Percentiles rank a stretch among this genome's conserved stretches.
Conservation (phyloP, 2,329 filamentous ascomycete species). For the Cercospora sp. region DNA sequence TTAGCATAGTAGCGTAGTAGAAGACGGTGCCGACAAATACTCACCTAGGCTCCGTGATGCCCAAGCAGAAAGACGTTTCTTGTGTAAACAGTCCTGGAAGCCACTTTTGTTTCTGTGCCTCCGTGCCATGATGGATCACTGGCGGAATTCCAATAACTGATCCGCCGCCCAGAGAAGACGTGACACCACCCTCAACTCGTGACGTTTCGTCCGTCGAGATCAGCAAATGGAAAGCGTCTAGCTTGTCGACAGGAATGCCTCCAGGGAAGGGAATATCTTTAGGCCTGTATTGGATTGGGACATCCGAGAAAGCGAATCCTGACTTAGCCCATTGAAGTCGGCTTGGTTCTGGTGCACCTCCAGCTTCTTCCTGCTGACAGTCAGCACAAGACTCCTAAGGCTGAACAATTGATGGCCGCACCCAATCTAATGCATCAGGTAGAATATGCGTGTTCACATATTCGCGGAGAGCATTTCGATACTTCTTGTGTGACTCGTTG, state of each 20-base stretch:
- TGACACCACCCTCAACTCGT: constrained; percentile 51
- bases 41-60: constrained; percentile 60
- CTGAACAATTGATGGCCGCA: not conserved
- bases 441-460: constrained; percentile 62
- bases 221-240: constrained; percentile 57
- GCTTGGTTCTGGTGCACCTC: constrained; percentile 51
- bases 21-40: not conserved
- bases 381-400: not conserved
- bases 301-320: constrained; percentile 47
- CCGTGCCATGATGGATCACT: constrained; percentile 61
- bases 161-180: constrained; percentile 59
- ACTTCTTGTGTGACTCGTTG: constrained; percentile 59
- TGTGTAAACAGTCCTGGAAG: constrained; percentile 60
- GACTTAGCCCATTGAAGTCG: constrained; percentile 42
- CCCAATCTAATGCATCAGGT: constrained; percentile 61
- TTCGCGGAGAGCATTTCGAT: constrained; percentile 57
- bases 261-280: constrained; percentile 45
- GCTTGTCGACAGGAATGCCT: constrained; percentile 50
- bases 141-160: constrained; percentile 65
- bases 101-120: constrained; percentile 60
- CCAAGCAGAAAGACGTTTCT: constrained; percentile 62
- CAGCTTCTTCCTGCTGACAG: constrained; percentile 46
- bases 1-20: not conserved
- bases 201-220: constrained; percentile 37
- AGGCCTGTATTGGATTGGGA: constrained; percentile 48